A percentile compares a stretch with the other conserved stretches of the same genome.
Conservation (phyloP, 2,329 filamentous ascomycete species). For the Trichoderma sp. region DNA sequence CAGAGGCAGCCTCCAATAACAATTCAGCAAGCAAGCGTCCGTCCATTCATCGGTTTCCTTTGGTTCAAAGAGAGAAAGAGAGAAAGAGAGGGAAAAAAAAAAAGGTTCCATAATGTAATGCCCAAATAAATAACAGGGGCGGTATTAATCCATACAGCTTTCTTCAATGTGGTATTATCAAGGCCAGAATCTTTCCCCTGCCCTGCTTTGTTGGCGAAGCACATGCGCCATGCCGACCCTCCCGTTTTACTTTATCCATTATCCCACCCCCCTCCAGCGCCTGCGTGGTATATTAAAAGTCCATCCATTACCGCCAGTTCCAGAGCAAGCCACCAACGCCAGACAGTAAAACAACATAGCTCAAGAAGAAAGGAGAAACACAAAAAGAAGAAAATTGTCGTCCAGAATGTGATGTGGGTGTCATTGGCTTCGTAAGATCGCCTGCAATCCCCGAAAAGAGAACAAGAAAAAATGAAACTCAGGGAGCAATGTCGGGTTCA, state of each 20-base stretch:
- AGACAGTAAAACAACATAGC: conserved; percentile 19
- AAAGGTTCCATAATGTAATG: conserved; percentile 7
- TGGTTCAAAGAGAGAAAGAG: too few species aligned
- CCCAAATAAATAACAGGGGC: conserved; percentile 19
- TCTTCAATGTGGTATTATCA: conserved; percentile 17
- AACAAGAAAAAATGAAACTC: background rate
- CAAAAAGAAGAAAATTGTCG: conserved; percentile 9
- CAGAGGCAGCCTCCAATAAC: background rate
- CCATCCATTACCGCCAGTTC: conserved; percentile 21
- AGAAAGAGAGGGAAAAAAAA: background rate
- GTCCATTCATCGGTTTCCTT: background rate
- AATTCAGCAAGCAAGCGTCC: background rate
- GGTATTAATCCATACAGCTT: conserved; percentile 25
- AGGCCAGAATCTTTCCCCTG: conserved; percentile 2
- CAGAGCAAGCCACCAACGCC: conserved; percentile 25
- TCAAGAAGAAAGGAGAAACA: conserved; percentile 1
- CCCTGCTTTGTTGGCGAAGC: background rate
- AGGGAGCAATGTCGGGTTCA: background rate
- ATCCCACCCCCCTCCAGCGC: conserved; percentile 4
- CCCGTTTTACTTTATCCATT: background rate
- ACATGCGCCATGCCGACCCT: background rate
- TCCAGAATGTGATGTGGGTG: conserved; percentile 17
- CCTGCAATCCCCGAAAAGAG: conserved; percentile 1
- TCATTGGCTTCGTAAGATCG: conserved; percentile 22
- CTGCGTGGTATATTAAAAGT: conserved; percentile 20